These are phyloP conservation scores for Solanum verrucosum DNA, from an alignment of 257 asterid genomes.

Conservation along the genomic window DNA sequence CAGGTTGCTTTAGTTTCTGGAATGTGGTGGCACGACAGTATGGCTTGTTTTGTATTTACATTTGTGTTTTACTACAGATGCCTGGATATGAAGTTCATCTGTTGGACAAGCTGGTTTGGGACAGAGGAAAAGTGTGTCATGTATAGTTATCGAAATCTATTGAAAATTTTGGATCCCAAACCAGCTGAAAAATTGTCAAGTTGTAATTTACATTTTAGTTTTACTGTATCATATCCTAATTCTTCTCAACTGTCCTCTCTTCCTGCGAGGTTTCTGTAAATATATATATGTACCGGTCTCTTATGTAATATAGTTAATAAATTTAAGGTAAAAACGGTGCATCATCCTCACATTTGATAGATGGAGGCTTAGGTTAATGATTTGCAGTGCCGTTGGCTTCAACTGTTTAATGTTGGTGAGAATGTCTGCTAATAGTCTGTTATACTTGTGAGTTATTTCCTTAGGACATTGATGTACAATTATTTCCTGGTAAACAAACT, in stretches of 20 bases:
- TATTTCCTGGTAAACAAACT: too few species aligned
- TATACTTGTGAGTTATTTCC: neutral
- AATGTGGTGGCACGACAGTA: neutral
- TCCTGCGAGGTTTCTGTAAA: neutral
- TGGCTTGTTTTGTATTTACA: neutral
- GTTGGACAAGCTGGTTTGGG: neutral
- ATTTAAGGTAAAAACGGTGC: neutral
- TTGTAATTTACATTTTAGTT: neutral
- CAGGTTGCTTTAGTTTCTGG: neutral
- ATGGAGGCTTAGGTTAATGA: neutral
- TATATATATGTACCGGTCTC: neutral
- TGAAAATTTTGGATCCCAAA: neutral
- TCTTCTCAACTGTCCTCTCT: neutral
- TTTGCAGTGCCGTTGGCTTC: neutral
- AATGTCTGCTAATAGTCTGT: neutral
- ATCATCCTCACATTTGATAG: neutral
- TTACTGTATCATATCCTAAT: neutral
- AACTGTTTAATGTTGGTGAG: neutral
- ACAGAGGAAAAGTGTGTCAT: neutral
- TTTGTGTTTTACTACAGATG: neutral
- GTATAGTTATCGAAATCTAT: neutral
- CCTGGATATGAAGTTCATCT: neutral
- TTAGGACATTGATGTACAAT: too few species aligned
- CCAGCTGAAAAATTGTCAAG: neutral
- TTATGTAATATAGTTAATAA: neutral